Evolutionary conservation across 306 rosid species (phyloP).

Genomic region (Echinosophora koreensis): DNA sequence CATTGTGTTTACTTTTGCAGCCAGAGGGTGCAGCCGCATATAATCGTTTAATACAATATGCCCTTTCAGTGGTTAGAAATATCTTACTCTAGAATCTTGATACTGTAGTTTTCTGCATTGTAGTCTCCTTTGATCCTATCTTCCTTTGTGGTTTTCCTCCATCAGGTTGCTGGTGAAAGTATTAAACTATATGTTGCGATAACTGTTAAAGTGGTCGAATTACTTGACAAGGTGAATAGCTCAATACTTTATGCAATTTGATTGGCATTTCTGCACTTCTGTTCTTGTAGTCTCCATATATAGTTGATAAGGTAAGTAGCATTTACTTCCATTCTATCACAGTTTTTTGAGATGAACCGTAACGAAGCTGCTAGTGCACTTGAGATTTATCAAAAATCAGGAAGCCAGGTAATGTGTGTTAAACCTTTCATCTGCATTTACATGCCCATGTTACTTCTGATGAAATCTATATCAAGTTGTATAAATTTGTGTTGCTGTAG

Average conservation of each 20-base stretch:
- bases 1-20: conserved; percentile 53
- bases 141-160: conserved; percentile 33
- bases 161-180: conserved; percentile 84
- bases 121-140: conserved; percentile 1
- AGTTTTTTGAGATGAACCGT: conserved; percentile 93
- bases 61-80: conserved; percentile 72
- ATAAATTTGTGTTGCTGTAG: conserved; percentile 50
- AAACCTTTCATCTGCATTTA: background rate
- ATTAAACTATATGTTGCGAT: conserved; percentile 79
- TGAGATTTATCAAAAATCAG: conserved; percentile 77
- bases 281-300: background rate
- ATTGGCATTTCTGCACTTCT: background rate
- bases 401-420: conserved; percentile 68
- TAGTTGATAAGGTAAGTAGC: background rate
- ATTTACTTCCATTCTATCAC: conserved; percentile 21
- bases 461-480: conserved; percentile 4
- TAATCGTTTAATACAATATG: conserved; percentile 76
- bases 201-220: conserved; percentile 72
- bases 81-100: background rate
- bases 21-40: conserved; percentile 73
- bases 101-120: conserved; percentile 1
- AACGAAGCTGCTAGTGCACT: conserved; percentile 77
- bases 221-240: conserved; percentile 83
- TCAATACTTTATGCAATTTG: conserved; percentile 23
- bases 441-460: background rate